phyloP scores from a whole-genome alignment of 1,284 basidiomycete genomes.

The Cryptococcus sp. region DNA sequence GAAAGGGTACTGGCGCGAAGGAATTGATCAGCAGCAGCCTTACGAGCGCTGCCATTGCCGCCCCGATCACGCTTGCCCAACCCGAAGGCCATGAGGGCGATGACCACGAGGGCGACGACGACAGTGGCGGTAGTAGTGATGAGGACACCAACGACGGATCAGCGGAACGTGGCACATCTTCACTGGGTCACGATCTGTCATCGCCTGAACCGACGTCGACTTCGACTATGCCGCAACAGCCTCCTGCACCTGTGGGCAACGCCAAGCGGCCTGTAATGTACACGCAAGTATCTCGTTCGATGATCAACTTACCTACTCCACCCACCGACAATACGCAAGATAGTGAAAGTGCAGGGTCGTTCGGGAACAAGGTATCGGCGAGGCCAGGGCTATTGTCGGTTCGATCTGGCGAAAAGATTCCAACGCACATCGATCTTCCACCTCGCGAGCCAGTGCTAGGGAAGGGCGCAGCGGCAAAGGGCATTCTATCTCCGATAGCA shows the following conservation, averaged over 20 bases:
- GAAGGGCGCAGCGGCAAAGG: slow-evolving; percentile 7
- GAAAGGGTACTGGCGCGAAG: slow-evolving; percentile 3
- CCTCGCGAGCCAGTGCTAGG: slow-evolving; percentile 10
- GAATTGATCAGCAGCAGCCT: slow-evolving; percentile 3
- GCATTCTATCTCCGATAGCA: slow-evolving; percentile 11
- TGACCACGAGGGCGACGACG: slow-evolving; percentile 15
- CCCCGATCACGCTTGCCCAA: not conserved
- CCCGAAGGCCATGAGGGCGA: slow-evolving; percentile 6
- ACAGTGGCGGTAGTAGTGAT: slow-evolving; percentile 13
- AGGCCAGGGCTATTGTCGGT: slow-evolving; percentile 30
- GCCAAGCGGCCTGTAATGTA: slow-evolving; percentile 54
- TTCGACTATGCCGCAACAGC: not conserved
- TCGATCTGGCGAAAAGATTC: slow-evolving; percentile 18
- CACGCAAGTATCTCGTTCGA: slow-evolving; percentile 64
- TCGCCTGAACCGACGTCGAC: slow-evolving; percentile 8
- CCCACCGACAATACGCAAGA: slow-evolving; percentile 10
- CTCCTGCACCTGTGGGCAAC: not conserved
- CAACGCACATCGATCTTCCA: slow-evolving; percentile 27
- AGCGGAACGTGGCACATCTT: slow-evolving; percentile 10
- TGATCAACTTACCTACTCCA: slow-evolving; percentile 56
- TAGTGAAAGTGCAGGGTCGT: slow-evolving; percentile 8
- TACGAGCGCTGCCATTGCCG: not conserved
- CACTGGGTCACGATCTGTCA: slow-evolving; percentile 1
- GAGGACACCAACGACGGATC: slow-evolving; percentile 15
- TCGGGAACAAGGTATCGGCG: slow-evolving; percentile 4